Evolutionary conservation across 1,139 yeast species (phyloP), one percentile per base, ranked within the genome.

Genomic region (Zygosaccharomyces sapae): DNA sequence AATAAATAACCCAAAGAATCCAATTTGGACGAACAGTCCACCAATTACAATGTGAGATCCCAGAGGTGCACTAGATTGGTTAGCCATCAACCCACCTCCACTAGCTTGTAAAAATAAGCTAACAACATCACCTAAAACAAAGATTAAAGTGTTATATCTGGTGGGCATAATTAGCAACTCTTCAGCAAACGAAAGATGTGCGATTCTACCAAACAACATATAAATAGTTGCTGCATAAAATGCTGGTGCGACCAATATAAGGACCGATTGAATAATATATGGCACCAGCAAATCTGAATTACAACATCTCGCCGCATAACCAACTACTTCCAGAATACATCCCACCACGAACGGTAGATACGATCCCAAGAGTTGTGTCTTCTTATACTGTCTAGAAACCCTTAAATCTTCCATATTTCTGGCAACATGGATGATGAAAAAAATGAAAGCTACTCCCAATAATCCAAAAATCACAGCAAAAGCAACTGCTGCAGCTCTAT

Each of bases 141-240:
- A 75, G 19, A 71, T 53, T 19, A 63, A 59, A n/a, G 77, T 72
- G 41, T 69, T 58, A 48, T 58, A 65, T 42, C 59, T 61, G 3
- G 66, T 50, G 3, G 68, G 66, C 43, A 73, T 60, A 4, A 70
- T 50, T 34, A 70, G 66, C 35, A 59, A 49, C 4, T 54, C 45
- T 37, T 63, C 64, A 16, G 70, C 69, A 29, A 58, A 55, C 44
- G 71, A 47, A 13, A 55, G 45, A 22, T 49, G 52, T 13, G 72
- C 55, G 45, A 74, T 48, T 41, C 72, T 62, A 16, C 73, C 74
- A 45, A 74, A 68, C 2, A 66, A 43, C 77, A 75, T 74, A 56
- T 74, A 75, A 39, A 73, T 66, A 1, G 76, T 61, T 1, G 76
- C 78, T 0, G 77, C 74, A 49, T 67, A 66, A 38, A 75, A 58